Evolutionary conservation across 2,329 filamentous ascomycete species (phyloP), one percentile per base, ranked within the genome.

Genomic region (Chalara sp.): DNA sequence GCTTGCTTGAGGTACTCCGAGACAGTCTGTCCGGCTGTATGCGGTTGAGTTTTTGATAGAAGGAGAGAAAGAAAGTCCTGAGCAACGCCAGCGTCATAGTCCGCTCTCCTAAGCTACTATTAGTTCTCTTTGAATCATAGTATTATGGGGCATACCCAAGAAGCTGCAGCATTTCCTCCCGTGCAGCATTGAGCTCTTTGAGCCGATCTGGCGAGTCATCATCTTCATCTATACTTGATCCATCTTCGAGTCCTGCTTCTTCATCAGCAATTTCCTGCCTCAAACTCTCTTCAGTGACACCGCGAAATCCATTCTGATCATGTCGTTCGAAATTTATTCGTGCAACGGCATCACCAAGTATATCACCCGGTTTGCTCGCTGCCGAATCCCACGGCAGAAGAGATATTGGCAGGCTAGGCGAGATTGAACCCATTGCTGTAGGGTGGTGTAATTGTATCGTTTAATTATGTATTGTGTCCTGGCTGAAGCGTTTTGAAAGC

Each of bases 51-150:
- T 37, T 21, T 21, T n/a, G 88, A 89, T 12, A 93, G 75, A 1
- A 95, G 75, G 6, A 95, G 78, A 32, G 90, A 95, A 50, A 95
- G 72, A 61, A 91, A 88, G 66, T 96, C 89, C 61, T 95, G 80
- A 6, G 84, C 82, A 53, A 87, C 76, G 63, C 86, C 75, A 40
- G 84, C 77, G 49, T 81, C 78, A 57, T 85, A 79, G 50, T 80
- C 73, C 60, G 71, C 66, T 70, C 76, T 62, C 32, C 64, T 70
- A 51, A 10, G 33, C 5, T 5, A 5, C 31, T 41, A 39, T 62
- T 59, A 60, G 49, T 13, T 41, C 39, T 45, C 21, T n/a, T 46
- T 44, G 32, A 47, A 6, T 2, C 12, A 3, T 40, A 30, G 12
- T 12, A n/a, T 5, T 11, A 13, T 4, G 30, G 13, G 32, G 53